Percentiles rank a stretch among this genome's conserved stretches.
phyloP scores from a whole-genome alignment of 495 filamentous ascomycete species.

The Neurospora sublineolata region DNA sequence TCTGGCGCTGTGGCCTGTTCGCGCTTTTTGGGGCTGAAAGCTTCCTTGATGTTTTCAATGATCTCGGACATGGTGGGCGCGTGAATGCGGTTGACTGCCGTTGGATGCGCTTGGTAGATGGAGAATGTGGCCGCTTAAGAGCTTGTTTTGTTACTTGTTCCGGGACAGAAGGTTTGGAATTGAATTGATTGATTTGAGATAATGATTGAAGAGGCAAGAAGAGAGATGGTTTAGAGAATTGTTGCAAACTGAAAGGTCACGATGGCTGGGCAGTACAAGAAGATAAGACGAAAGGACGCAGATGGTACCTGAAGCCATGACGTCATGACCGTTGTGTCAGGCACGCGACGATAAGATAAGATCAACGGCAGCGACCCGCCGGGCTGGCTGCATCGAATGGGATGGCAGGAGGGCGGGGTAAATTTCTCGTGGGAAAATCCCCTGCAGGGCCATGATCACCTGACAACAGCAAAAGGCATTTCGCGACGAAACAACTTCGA shows the following conservation, averaged over 20 bases:
- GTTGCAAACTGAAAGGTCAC: background rate
- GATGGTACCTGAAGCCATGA: background rate
- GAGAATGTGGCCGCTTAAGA: background rate
- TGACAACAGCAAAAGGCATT: background rate
- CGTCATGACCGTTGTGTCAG: background rate
- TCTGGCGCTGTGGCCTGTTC: constrained; percentile 12
- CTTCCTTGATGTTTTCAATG: constrained; percentile 16
- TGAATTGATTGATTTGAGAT: background rate
- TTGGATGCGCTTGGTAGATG: background rate
- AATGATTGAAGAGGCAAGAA: background rate
- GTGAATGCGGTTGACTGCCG: background rate
- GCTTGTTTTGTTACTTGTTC: background rate
- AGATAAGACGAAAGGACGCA: background rate
- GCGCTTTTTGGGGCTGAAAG: constrained; percentile 14
- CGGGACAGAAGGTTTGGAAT: background rate
- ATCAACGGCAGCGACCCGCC: background rate
- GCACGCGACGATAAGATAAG: background rate
- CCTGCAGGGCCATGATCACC: background rate
- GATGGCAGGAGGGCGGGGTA: background rate
- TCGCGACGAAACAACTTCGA: background rate
- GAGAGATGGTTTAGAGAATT: background rate
- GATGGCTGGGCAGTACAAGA: background rate
- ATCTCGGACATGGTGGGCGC: constrained; percentile 22
- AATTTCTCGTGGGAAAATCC: background rate
- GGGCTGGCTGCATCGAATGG: background rate